These are phyloP conservation scores for Septoria linicola DNA, from an alignment of 2,329 filamentous ascomycete species.

Conservation along the genomic window DNA sequence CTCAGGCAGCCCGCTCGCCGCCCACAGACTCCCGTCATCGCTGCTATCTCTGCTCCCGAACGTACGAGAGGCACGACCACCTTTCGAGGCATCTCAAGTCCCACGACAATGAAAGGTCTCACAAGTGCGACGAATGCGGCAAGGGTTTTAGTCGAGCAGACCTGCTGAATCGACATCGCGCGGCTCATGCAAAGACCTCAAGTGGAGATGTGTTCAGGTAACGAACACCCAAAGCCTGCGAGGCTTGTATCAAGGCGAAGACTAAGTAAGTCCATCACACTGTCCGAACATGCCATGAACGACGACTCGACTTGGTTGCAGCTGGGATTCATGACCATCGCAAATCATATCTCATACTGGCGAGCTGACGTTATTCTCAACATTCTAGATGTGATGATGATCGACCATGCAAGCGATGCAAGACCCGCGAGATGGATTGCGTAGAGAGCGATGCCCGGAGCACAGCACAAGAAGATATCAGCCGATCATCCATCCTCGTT, in stretches of 20 bases:
- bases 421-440: conserved; percentile 24
- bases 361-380: too few species aligned
- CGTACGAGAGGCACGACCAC: conserved; percentile 32
- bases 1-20: conserved; percentile 12
- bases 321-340: too few species aligned
- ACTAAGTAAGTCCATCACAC: conserved; percentile 15
- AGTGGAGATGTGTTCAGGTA: conserved; percentile 27
- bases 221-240: conserved; percentile 29
- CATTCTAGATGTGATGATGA: conserved; percentile 29
- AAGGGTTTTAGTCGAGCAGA: conserved; percentile 35
- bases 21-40: conserved; percentile 20
- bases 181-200: conserved; percentile 26
- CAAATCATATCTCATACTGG: too few species aligned
- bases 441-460: conserved; percentile 27
- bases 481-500: background rate
- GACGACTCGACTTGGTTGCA: too few species aligned
- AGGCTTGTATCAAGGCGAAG: conserved; percentile 31
- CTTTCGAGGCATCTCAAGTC: conserved; percentile 31
- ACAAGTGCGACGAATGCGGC: conserved; percentile 30
- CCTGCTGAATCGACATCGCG: conserved; percentile 31
- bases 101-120: conserved; percentile 31
- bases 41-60: conserved; percentile 29
- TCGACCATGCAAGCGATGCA: conserved; percentile 32
- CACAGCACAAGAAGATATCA: conserved; percentile 7
- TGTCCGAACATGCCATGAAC: background rate